Percentiles rank a stretch among this genome's conserved stretches.
Evolutionary conservation across 441 rosid species (phyloP).

Genomic region (Bocquillonia castaneifolia): DNA sequence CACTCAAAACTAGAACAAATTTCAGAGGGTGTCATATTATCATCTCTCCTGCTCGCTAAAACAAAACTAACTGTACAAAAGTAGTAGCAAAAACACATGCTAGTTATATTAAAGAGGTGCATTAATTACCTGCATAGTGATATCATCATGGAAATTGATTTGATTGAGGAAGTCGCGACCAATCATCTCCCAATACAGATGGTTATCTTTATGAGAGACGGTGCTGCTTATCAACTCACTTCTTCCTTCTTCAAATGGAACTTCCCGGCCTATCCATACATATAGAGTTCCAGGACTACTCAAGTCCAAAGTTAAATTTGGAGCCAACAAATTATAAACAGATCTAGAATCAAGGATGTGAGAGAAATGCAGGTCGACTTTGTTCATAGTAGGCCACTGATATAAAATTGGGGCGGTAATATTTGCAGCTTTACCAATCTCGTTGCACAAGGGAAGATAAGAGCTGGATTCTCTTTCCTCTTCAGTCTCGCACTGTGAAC

Average conservation of each 20-base stretch:
- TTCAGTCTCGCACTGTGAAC: constrained; percentile 23
- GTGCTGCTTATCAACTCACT: constrained; percentile 20
- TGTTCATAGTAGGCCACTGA: constrained; percentile 37
- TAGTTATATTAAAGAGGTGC: constrained; percentile 7
- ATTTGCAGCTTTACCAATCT: constrained; percentile 11
- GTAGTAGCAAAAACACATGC: background rate
- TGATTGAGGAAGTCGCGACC: constrained; percentile 30
- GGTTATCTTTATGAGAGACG: constrained; percentile 13
- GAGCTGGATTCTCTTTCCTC: constrained; percentile 19
- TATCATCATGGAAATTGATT: constrained; percentile 26
- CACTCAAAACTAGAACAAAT: background rate
- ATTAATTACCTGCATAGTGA: constrained; percentile 32
- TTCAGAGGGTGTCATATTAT: background rate
- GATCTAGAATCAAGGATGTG: constrained; percentile 33
- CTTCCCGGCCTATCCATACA: constrained; percentile 37
- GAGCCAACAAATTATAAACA: constrained; percentile 34
- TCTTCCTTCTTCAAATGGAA: constrained; percentile 16
- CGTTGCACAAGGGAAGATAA: constrained; percentile 11
- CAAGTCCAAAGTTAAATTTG: constrained; percentile 17
- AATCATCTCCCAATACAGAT: constrained; percentile 27
- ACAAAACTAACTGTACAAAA: background rate
- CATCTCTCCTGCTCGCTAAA: background rate
- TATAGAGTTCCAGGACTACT: constrained; percentile 22
- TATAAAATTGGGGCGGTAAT: constrained; percentile 25
- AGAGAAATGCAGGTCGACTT: constrained; percentile 28